Evolutionary conservation across 257 asterid species (phyloP).

Genomic region (Solanum ossicruentum): DNA sequence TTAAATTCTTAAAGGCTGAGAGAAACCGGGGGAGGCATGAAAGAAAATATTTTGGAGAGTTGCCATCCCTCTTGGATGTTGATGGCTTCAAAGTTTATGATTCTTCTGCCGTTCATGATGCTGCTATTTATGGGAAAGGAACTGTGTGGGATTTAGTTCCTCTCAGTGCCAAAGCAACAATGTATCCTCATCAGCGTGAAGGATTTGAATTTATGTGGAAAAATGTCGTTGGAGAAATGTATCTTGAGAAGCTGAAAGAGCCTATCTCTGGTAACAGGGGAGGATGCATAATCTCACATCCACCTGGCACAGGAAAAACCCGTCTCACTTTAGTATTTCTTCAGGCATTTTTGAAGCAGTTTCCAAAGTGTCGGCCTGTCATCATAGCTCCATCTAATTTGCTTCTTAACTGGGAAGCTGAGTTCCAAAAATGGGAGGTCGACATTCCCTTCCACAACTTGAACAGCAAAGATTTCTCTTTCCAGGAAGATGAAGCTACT

Average conservation of each 20-base stretch:
- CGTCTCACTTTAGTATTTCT: constrained; percentile 54
- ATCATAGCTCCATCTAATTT: constrained; percentile 65
- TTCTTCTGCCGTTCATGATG: background rate
- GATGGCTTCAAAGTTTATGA: constrained; percentile 5
- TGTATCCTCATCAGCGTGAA: constrained; percentile 60
- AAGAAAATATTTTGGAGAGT: background rate
- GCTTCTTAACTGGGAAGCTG: constrained; percentile 66
- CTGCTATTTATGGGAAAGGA: constrained; percentile 5
- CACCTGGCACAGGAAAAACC: constrained; percentile 88
- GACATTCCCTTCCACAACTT: constrained; percentile 48
- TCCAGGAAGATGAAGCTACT: constrained; percentile 14
- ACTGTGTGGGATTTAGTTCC: constrained; percentile 54
- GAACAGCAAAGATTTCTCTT: constrained; percentile 24
- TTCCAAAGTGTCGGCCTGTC: constrained; percentile 47
- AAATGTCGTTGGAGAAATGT: constrained; percentile 49
- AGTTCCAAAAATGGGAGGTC: constrained; percentile 44
- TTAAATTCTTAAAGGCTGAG: constrained; percentile 11
- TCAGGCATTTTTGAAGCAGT: constrained; percentile 38
- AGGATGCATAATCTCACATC: constrained; percentile 82
- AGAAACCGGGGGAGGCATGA: constrained; percentile 6
- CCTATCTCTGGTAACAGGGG: constrained; percentile 21
- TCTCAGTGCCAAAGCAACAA: constrained; percentile 3
- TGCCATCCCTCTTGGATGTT: background rate
- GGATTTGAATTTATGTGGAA: constrained; percentile 67
- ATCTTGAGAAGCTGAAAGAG: constrained; percentile 22